A percentile compares a stretch with the other conserved stretches of the same genome.
phyloP scores from a whole-genome alignment of 192 early-diverging fungal species.

The Spinellus fusiger region DNA sequence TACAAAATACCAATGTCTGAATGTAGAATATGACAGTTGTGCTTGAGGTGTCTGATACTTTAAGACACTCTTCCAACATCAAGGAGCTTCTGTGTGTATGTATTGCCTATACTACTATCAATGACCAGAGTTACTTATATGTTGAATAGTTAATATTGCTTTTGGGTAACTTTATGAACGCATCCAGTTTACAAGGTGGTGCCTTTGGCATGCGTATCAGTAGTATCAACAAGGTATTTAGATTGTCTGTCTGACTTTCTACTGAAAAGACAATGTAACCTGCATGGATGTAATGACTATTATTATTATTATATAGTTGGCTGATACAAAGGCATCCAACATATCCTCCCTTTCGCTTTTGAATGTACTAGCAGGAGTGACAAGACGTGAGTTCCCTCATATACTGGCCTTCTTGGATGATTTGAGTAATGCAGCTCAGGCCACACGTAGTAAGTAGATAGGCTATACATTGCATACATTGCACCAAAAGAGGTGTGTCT shows the following conservation, averaged over 20 bases:
- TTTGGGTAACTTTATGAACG: slow-evolving; percentile 84
- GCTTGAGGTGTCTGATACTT: slow-evolving; percentile 49
- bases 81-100: slow-evolving; percentile 61
- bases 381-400: slow-evolving; percentile 56
- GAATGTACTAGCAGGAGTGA: slow-evolving; percentile 62
- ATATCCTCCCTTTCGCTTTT: slow-evolving; percentile 60
- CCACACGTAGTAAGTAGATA: slow-evolving; percentile 42
- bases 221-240: slow-evolving; percentile 64
- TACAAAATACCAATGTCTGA: not conserved
- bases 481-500: no score
- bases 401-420: slow-evolving; percentile 58
- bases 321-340: slow-evolving; percentile 75
- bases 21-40: slow-evolving; percentile 50
- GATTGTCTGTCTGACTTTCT: not conserved
- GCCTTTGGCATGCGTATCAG: slow-evolving; percentile 78
- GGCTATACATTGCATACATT: not conserved
- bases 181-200: slow-evolving; percentile 64
- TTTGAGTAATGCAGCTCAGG: slow-evolving; percentile 57
- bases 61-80: slow-evolving; percentile 60
- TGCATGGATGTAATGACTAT: not conserved
- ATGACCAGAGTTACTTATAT: not conserved
- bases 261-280: not conserved
- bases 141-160: slow-evolving; percentile 52
- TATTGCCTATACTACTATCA: not conserved
- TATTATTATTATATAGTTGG: slow-evolving; percentile 36